A percentile compares a stretch with the other conserved stretches of the same genome.
Conservation (phyloP, 2,329 filamentous ascomycete genomes). For the Lasiodiplodia citricola region DNA sequence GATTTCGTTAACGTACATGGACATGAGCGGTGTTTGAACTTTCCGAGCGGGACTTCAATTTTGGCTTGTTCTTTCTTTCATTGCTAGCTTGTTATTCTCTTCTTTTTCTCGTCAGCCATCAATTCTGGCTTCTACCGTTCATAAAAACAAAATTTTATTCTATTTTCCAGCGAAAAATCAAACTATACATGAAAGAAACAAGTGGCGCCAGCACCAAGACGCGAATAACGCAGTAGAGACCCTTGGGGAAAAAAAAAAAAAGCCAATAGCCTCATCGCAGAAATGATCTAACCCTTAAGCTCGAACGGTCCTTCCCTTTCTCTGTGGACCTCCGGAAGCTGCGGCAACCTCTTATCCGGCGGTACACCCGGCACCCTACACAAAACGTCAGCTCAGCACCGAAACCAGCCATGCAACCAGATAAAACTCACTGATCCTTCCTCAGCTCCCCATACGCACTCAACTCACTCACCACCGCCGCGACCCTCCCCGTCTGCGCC, state of each 20-base stretch:
- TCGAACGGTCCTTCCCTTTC: not conserved
- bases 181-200: too few species aligned
- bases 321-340: not conserved
- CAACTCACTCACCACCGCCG: constrained; percentile 2
- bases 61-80: not conserved
- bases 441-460: constrained; percentile 19
- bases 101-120: too few species aligned
- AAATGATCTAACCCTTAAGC: not conserved
- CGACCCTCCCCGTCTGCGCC: not conserved
- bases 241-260: not conserved
- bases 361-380: constrained; percentile 9
- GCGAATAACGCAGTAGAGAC: too few species aligned
- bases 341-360: constrained; percentile 4
- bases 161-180: too few species aligned
- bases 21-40: not conserved
- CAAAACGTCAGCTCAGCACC: not conserved
- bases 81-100: not conserved
- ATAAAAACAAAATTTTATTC: too few species aligned
- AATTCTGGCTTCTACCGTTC: too few species aligned
- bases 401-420: not conserved
- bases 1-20: not conserved
- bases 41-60: not conserved
- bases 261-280: rapidly evolving
- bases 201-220: too few species aligned
- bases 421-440: constrained; percentile 13